Evolutionary conservation across 371 early-diverging fungal species (phyloP), one percentile per base, ranked within the genome.

Genomic region (Apophysomyces ossiformis): DNA sequence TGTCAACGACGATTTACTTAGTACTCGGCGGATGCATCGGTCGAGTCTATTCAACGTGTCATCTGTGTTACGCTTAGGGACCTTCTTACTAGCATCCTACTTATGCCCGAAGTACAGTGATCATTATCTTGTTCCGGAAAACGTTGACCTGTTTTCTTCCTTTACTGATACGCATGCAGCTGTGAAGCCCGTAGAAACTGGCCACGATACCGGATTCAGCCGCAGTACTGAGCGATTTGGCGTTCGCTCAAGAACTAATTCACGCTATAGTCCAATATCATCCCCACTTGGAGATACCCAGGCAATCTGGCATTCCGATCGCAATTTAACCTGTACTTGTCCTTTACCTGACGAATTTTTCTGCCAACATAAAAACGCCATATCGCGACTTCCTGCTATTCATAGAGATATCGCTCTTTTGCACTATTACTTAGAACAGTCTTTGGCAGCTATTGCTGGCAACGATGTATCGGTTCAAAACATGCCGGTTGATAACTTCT

Each of bases 351-450:
- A 76, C 60, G 60, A 62, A 11, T 56, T 76, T 7, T 76, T 76
- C 50, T 67, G 64, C 43, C 26, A 68, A 1, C 64, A 75, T 37
- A 72, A 70, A 37, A 71, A 73, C 18, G 60, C 44, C 0, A 66
- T 81, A 2, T 73, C 74, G 1, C 64, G 58, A 13, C 46, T 80
- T 16, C 68, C 68, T 0, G 57, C 75, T 16, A 67, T 66, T 1
- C 47, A 65, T 47, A 66, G 75, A 7, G 78, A 81, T 67, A 71
- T 85, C 18, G 84, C 82, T 3, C 68, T 89, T 1, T 68, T 87
- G 13, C 87, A 89, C 50, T 69, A 85, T 56, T 89, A 82, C 58
- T 73, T 89, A 67, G 85, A 86, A 43, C 80, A 80, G 39, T 75
- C 82, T 0, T 68, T 89, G 1, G 72, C 74, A 21, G 69, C 76